phyloP scores from a whole-genome alignment of 1,284 basidiomycete species.

The Tilletia horrida region DNA sequence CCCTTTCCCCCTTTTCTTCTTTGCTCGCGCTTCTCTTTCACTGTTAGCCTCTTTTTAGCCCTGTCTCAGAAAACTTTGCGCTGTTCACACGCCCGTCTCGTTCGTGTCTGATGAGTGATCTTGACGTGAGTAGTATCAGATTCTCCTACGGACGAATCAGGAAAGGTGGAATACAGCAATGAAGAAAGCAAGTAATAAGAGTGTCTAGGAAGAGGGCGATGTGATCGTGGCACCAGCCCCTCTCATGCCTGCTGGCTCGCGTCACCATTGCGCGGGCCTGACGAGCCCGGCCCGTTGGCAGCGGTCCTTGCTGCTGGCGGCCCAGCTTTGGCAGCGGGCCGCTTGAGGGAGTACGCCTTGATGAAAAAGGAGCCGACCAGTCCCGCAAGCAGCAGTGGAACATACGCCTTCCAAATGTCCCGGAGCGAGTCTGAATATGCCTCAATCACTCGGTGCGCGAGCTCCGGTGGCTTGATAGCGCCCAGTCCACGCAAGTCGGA shows the following conservation, averaged over 20 bases:
- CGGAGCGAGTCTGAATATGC: conserved; percentile 69
- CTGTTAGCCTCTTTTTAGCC: background rate
- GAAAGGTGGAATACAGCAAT: too few relatives aligned
- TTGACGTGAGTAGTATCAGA: too few relatives aligned
- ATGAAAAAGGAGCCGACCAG: conserved; percentile 24
- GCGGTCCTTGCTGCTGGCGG: background rate
- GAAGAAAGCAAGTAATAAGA: too few relatives aligned
- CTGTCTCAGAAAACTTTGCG: background rate
- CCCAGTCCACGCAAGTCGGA: conserved; percentile 29
- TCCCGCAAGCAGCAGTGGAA: conserved; percentile 32
- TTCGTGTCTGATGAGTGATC: background rate
- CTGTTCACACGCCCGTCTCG: background rate
- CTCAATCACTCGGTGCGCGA: conserved; percentile 61
- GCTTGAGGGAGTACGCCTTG: conserved; percentile 40
- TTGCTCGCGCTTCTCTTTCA: background rate
- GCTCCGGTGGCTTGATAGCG: conserved; percentile 47
- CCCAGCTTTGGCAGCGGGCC: conserved; percentile 22
- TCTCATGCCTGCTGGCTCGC: background rate
- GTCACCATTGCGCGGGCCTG: background rate
- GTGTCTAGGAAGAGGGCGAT: too few relatives aligned
- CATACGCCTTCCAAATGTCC: conserved; percentile 67
- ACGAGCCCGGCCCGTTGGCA: background rate
- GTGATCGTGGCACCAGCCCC: too few relatives aligned
- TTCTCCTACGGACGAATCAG: too few relatives aligned
- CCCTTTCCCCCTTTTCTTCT: conserved; percentile 7